Evolutionary conservation across 2,329 filamentous ascomycete species (phyloP).

Genomic region (Alternaria burnsii): DNA sequence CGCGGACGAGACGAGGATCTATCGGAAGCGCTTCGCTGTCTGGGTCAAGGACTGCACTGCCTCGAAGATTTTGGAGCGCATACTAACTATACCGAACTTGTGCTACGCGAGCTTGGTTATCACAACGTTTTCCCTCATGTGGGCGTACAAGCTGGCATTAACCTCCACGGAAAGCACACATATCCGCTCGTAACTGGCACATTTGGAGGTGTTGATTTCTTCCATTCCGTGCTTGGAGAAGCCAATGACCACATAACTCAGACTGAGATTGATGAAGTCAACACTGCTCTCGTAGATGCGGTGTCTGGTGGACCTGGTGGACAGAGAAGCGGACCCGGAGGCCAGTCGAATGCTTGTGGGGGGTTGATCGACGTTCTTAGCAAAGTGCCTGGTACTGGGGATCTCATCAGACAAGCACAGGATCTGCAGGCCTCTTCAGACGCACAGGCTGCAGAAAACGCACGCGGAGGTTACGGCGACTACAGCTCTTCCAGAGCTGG

Average conservation of each 20-base stretch:
- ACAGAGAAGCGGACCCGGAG: conserved; percentile 40
- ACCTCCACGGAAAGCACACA: conserved; percentile 57
- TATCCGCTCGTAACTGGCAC: conserved; percentile 64
- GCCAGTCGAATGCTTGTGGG: conserved; percentile 42
- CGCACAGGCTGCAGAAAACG: conserved; percentile 55
- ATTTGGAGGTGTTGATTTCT: conserved; percentile 62
- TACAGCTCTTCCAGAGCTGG: conserved; percentile 52
- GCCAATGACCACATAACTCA: conserved; percentile 60
- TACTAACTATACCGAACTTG: conserved; percentile 64
- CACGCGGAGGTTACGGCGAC: conserved; percentile 52
- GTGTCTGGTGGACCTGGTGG: conserved; percentile 30
- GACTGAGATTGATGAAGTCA: conserved; percentile 58
- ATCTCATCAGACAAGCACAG: conserved; percentile 57
- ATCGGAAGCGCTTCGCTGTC: conserved; percentile 59
- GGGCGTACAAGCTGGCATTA: conserved; percentile 56
- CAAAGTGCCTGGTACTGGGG: conserved; percentile 71
- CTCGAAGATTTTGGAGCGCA: conserved; percentile 65
- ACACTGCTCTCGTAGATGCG: conserved; percentile 55
- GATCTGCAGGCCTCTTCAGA: conserved; percentile 58
- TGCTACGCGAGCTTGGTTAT: conserved; percentile 61
- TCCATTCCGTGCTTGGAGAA: conserved; percentile 61
- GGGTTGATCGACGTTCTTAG: conserved; percentile 73
- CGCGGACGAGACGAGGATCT: conserved; percentile 56
- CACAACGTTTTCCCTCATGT: conserved; percentile 62
- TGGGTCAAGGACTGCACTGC: conserved; percentile 63